A percentile compares a stretch with the other conserved stretches of the same genome.
phyloP scores from a whole-genome alignment of 805 yeast genomes.

The Candida methanosorbosa region DNA sequence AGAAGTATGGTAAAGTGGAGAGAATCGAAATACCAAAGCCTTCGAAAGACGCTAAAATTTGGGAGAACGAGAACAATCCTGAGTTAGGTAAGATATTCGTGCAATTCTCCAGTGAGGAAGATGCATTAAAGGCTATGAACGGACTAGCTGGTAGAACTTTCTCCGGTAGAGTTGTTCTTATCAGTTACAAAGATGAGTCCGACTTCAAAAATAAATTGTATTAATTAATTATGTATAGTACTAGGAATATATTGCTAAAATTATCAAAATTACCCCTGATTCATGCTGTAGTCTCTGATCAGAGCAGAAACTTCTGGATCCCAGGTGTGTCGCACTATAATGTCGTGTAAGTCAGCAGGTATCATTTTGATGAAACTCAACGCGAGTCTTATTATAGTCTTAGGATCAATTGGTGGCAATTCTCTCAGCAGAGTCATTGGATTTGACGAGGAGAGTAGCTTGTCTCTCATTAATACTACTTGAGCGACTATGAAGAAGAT shows the following conservation, averaged over 20 bases:
- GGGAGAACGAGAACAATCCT: conserved; percentile 30
- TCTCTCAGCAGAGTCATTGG: conserved; percentile 74
- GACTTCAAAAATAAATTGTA: conserved; percentile 42
- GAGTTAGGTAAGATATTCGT: conserved; percentile 70
- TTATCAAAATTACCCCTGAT: no score
- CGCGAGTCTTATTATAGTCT: conserved; percentile 67
- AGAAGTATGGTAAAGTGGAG: conserved; percentile 41
- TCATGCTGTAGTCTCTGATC: conserved; percentile 11
- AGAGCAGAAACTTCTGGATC: conserved; percentile 32
- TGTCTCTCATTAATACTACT: conserved; percentile 56
- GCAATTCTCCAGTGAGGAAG: conserved; percentile 44
- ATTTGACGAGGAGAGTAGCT: conserved; percentile 46
- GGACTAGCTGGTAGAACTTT: conserved; percentile 58
- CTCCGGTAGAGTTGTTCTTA: conserved; percentile 60
- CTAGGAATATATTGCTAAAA: neutral
- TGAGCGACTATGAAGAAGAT: conserved; percentile 80
- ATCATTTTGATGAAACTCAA: conserved; percentile 71
- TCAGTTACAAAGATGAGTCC: conserved; percentile 49
- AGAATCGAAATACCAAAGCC: conserved; percentile 58
- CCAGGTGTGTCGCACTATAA: conserved; percentile 54
- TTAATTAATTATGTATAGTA: conserved; percentile 2
- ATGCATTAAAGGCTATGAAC: conserved; percentile 44
- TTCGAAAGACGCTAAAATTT: conserved; percentile 24
- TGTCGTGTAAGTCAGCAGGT: conserved; percentile 56
- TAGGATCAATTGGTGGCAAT: conserved; percentile 64